These are phyloP conservation scores for Phytopythium vexans DNA, from an alignment of 352 stramenopile species.

Conservation along the genomic window DNA sequence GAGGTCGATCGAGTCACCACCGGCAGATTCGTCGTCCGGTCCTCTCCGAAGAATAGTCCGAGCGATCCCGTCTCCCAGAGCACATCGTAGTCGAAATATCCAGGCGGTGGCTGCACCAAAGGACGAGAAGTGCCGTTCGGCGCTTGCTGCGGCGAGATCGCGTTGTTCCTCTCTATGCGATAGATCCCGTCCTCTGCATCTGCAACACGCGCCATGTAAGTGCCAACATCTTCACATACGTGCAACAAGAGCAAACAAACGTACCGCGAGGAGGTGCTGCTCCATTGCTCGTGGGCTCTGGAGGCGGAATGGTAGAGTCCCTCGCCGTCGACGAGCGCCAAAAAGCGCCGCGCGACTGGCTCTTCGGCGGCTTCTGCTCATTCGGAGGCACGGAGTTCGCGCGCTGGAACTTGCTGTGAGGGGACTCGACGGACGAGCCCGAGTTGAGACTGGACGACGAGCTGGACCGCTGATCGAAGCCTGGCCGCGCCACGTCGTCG, in stretches of 20 bases:
- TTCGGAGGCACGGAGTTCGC: conserved; percentile 58
- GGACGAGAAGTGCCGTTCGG: conserved; percentile 8
- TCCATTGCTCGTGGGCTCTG: not conserved
- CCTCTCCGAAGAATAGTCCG: conserved; percentile 83
- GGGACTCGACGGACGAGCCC: conserved; percentile 11
- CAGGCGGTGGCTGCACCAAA: conserved; percentile 7
- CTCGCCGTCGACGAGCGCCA: conserved; percentile 46
- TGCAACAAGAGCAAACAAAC: not conserved
- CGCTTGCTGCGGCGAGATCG: conserved; percentile 36
- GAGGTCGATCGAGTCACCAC: conserved; percentile 77
- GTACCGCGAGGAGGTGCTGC: conserved; percentile 1
- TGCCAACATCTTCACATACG: not conserved
- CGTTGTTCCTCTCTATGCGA: conserved; percentile 17
- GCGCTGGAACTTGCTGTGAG: conserved; percentile 35
- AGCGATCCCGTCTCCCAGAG: conserved; percentile 78
- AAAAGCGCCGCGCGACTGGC: conserved; percentile 43
- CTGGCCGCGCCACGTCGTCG: conserved; percentile 31
- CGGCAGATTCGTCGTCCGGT: conserved; percentile 58
- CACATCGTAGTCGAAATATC: conserved; percentile 63
- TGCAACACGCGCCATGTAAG: not conserved
- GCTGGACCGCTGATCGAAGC: conserved; percentile 46
- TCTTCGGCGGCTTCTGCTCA: conserved; percentile 40
- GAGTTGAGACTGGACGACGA: conserved; percentile 29
- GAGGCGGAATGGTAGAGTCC: conserved; percentile 21
- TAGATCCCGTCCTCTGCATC: conserved; percentile 2